A percentile compares a stretch with the other conserved stretches of the same genome.
Conservation (phyloP, 495 filamentous ascomycete genomes). For the Trichodelitschia bisporula region DNA sequence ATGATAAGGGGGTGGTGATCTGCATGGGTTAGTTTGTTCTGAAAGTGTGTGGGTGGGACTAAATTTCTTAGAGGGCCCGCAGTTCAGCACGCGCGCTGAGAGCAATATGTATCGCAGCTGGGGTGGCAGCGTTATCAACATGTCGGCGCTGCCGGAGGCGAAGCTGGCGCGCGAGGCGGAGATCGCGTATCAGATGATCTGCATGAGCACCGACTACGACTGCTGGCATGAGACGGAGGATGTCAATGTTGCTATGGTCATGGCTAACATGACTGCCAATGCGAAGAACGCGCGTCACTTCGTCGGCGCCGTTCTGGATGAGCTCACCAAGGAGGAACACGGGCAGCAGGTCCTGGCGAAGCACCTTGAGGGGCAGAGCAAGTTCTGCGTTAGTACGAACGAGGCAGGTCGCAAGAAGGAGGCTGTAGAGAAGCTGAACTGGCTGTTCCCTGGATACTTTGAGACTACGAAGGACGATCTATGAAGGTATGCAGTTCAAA, state of each 20-base stretch:
- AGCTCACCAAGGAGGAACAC: conserved; percentile 52
- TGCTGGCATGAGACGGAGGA: conserved; percentile 58
- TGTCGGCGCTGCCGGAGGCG: conserved; percentile 87
- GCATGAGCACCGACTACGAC: conserved; percentile 98
- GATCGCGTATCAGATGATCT: conserved; percentile 91
- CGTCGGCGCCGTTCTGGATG: conserved; percentile 68
- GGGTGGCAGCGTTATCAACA: conserved; percentile 87
- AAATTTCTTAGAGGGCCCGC: conserved; percentile 45
- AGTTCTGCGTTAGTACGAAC: conserved; percentile 24
- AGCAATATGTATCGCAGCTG: conserved; percentile 79
- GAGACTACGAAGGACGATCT: too few species aligned
- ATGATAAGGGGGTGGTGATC: conserved; percentile 54
- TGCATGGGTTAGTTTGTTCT: conserved; percentile 49
- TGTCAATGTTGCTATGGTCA: conserved; percentile 91
- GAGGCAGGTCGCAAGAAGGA: conserved; percentile 16
- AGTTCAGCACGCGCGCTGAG: conserved; percentile 95
- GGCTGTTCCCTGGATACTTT: conserved; percentile 45
- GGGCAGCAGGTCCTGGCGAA: conserved; percentile 53
- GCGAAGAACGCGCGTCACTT: conserved; percentile 62
- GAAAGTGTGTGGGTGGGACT: background rate
- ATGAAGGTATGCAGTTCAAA: too few species aligned
- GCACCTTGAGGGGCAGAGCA: conserved; percentile 37
- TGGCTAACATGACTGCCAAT: conserved; percentile 89
- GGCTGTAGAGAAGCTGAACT: conserved; percentile 32
- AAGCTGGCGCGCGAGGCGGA: conserved; percentile 93